Evolutionary conservation across 2,329 filamentous ascomycete genomes (phyloP), one percentile per base, ranked within the genome.

Genomic region (Trichoderma oligosporum): DNA sequence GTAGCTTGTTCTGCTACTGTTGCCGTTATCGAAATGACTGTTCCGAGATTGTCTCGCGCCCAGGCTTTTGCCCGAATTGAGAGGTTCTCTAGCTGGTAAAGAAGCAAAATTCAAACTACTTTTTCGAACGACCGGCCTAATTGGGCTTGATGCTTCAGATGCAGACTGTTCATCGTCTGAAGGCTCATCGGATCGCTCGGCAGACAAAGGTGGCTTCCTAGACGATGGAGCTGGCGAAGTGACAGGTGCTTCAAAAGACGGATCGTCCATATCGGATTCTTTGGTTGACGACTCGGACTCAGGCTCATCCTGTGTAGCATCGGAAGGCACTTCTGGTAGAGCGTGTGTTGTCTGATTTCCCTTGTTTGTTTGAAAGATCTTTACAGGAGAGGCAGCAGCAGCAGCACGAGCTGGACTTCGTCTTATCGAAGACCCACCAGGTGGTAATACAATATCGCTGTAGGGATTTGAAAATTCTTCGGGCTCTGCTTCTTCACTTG

Each of bases 71-170:
- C 95, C 95, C 14, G 83, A 83, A 29, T 85, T 84, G 52, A 97
- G 77, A 33, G 93, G 93, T 67, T 97, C 93, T 60, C 94, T 83
- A 2, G 93, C 92, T 27, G 94, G 94, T 11, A 99, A 78, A 16
- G 94, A 91, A 35, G 94, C 91, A 74, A 99, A 97, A 59, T 89
- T 96, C 60, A 99, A 80, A 70, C 93, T 97, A 73, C 92, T 96
- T 78, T 97, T 97, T 60, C 93, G 86, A 63, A 95, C 82, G 27
- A 89, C 78, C 2, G 88, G 87, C 63, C 89, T 82, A 47, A 88
- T 84, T 0, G 89, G 89, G 64, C 87, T 92, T 0, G 88, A 90
- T 1, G 77, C 80, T 46, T 89, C 86, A 2, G 87, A 89, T 14
- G 82, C 81, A 3, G 85, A 87, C 60, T 78, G 76, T 20, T 74